Conservation (phyloP, 257 asterid genomes). For the Solanum sitiens region DNA sequence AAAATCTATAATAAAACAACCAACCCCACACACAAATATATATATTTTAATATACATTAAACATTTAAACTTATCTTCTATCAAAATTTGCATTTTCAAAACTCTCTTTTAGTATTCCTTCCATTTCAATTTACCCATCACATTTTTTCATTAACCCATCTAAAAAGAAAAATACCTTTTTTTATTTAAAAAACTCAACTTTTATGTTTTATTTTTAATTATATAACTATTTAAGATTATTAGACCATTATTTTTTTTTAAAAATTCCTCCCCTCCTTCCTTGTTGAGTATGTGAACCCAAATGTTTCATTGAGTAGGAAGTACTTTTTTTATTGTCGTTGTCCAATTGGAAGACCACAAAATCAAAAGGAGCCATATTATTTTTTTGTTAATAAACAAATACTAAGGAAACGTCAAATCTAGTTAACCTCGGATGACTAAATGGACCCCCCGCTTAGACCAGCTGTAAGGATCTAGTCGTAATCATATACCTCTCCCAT, state of each 20-base stretch:
- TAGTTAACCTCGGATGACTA: slow-evolving; percentile 10
- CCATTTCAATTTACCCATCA: neutral
- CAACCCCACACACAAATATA: neutral
- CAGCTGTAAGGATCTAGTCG: neutral
- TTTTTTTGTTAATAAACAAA: neutral
- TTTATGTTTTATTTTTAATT: neutral
- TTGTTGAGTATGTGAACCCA: neutral
- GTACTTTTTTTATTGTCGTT: neutral
- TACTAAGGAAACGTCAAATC: neutral
- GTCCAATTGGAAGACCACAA: neutral
- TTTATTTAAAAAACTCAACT: neutral
- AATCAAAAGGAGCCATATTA: neutral
- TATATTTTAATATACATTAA: neutral
- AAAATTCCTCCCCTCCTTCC: neutral
- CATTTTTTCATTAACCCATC: neutral
- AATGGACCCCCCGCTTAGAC: neutral
- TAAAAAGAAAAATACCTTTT: neutral
- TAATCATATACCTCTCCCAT: too few relatives aligned
- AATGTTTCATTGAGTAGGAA: neutral
- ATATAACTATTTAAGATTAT: neutral
- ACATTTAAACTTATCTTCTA: neutral
- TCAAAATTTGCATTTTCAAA: neutral
- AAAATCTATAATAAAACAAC: neutral
- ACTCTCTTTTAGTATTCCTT: neutral
- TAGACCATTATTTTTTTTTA: neutral